These are phyloP conservation scores for Friedmanniomyces simplex DNA, from an alignment of 495 filamentous ascomycete species.

Conservation along the genomic window DNA sequence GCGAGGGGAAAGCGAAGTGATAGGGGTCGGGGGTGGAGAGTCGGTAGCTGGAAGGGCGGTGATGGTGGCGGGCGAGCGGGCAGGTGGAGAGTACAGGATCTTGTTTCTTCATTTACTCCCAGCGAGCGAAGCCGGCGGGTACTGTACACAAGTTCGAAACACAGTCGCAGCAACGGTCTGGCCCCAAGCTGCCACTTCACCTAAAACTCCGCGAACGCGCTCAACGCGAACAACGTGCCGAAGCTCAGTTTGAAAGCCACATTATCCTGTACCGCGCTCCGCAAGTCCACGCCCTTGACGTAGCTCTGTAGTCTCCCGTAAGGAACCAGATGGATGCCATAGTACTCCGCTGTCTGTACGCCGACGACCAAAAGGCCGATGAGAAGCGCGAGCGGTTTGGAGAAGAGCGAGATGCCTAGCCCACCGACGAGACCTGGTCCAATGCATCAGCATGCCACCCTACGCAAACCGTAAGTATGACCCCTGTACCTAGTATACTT, in stretches of 20 bases:
- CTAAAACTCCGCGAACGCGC: conserved; percentile 59
- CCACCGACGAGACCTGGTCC: conserved; percentile 55
- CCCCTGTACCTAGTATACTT: conserved; percentile 25
- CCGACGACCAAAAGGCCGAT: conserved; percentile 60
- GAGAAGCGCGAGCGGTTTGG: conserved; percentile 59
- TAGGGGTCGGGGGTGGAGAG: no score
- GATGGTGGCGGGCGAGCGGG: no score
- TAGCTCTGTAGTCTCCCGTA: conserved; percentile 49
- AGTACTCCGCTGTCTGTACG: conserved; percentile 54
- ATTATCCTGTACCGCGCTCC: conserved; percentile 52
- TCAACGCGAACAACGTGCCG: conserved; percentile 64
- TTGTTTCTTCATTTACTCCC: not conserved
- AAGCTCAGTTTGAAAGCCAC: conserved; percentile 71
- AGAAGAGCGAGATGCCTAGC: conserved; percentile 63
- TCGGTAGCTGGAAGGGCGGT: no score
- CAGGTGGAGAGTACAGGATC: not conserved
- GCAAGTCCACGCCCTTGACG: conserved; percentile 47
- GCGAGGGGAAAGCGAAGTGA: no score
- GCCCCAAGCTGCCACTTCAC: not conserved
- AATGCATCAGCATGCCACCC: not conserved
- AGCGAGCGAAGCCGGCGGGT: not conserved
- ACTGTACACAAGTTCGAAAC: not conserved
- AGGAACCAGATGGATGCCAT: conserved; percentile 64
- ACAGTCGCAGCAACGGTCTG: not conserved
- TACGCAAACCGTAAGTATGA: not conserved